phyloP scores from a whole-genome alignment of 805 yeast genomes.

The Lipomyces mesembrius region DNA sequence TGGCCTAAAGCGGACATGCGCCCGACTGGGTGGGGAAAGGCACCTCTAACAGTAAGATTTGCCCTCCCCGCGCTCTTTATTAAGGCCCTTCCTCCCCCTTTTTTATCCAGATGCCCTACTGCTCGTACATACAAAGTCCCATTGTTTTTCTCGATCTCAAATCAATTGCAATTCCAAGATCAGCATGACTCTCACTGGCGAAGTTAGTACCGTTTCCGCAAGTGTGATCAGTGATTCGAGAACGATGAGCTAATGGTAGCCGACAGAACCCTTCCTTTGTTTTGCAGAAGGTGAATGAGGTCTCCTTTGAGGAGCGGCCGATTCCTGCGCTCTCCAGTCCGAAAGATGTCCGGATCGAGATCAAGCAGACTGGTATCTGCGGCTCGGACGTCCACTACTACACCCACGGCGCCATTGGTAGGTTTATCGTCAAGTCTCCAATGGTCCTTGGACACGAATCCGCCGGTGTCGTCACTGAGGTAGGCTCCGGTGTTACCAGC shows the following conservation, averaged over 20 bases:
- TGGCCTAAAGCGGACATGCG: neutral
- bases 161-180: neutral
- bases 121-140: constrained; percentile 5
- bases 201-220: neutral
- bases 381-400: constrained; percentile 75
- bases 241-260: neutral
- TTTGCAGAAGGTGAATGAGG: constrained; percentile 64
- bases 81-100: neutral
- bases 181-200: constrained; percentile 8
- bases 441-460: constrained; percentile 92
- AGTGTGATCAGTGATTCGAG: neutral
- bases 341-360: constrained; percentile 70
- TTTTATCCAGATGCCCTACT: neutral
- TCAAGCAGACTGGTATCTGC: constrained; percentile 85
- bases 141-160: neutral
- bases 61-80: neutral
- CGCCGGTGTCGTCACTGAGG: constrained; percentile 72
- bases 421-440: constrained; percentile 71
- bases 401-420: constrained; percentile 77
- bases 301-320: constrained; percentile 68
- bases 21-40: neutral
- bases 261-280: constrained; percentile 58
- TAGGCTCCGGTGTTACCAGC: constrained; percentile 66
- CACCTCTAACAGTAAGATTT: neutral
- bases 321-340: constrained; percentile 66